Evolutionary conservation across 768 basidiomycete species (phyloP), one percentile per base, ranked within the genome.

Genomic region (Tricholoma sp.): DNA sequence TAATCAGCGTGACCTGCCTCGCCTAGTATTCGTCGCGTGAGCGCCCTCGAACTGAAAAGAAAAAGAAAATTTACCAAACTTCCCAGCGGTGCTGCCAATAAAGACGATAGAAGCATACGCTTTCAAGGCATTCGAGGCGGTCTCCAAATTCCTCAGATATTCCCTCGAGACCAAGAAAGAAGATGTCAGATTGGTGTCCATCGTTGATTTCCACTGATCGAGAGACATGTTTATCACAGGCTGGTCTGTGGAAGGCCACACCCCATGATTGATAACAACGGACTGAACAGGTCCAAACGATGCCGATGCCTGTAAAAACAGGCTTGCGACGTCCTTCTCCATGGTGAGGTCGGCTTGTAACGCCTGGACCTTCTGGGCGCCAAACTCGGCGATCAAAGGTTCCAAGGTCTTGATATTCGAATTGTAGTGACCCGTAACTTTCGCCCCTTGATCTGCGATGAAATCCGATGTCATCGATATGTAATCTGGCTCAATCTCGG

Each of bases 381-480:
- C 71, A 57, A 75, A 79, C 50, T 70, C 65, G 31, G 65, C 64
- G 20, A 70, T 47, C 7, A 87, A 70, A 1, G 71, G 65, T 4
- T 74, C 67, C 20, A 87, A 67, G 0, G 80, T 65, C 1, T 64
- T 62, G 15, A 67, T 60, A 51, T 79, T 83, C 7, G 80, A 76
- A 66, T 86, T 83, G 67, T 85, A 91, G 64, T 89, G 86, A 0
- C 86, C 87, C 0, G 86, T 83, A 9, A 91, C 86, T 52, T 76
- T 78, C 0, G 88, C 86, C 8, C 85, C 87, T 60, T 86, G 84
- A 42, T 83, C 88, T 89, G 65, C 28, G 18, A 10, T 11, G 17
- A 42, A 9, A 20, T 42, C 6, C 17, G 24, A 24, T 4, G 41
- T 15, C 37, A 37, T 37, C 20, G 8, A 18, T 2, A 42, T 42